These are phyloP conservation scores for Pleurotus sapidus DNA, from an alignment of 768 basidiomycete genomes.

Conservation along the genomic window DNA sequence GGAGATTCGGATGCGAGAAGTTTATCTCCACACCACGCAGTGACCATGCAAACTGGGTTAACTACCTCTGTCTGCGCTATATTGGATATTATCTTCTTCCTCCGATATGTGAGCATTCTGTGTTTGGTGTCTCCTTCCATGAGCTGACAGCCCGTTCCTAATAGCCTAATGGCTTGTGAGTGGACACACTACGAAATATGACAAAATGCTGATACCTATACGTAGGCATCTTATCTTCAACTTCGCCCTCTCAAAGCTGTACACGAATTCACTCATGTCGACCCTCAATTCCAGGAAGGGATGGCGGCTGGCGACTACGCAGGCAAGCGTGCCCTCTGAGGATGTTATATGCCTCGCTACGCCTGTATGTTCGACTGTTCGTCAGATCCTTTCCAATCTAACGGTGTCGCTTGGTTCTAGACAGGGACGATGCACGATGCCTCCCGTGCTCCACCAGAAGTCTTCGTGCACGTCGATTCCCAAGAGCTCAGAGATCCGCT, in stretches of 20 bases:
- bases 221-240: conserved; percentile 35
- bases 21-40: conserved; percentile 14
- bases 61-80: conserved; percentile 30
- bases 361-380: not conserved
- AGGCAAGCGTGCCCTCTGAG: not conserved
- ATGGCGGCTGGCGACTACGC: conserved; percentile 20
- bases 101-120: conserved; percentile 21
- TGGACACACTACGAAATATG: not conserved
- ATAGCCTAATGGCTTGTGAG: conserved; percentile 22
- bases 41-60: conserved; percentile 35
- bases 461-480: not conserved
- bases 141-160: not conserved
- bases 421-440: not conserved
- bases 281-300: conserved; percentile 30
- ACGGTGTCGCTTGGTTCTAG: not conserved
- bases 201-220: not conserved
- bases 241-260: conserved; percentile 36
- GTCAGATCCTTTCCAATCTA: not conserved
- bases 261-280: conserved; percentile 37
- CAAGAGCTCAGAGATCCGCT: not conserved
- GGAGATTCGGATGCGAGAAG: too few relatives aligned
- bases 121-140: not conserved
- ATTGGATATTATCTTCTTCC: conserved; percentile 29
- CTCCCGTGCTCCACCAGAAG: not conserved
- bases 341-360: not conserved